Evolutionary conservation across 805 yeast genomes (phyloP).

Genomic region (Groenewaldozyma tartarivorans): DNA sequence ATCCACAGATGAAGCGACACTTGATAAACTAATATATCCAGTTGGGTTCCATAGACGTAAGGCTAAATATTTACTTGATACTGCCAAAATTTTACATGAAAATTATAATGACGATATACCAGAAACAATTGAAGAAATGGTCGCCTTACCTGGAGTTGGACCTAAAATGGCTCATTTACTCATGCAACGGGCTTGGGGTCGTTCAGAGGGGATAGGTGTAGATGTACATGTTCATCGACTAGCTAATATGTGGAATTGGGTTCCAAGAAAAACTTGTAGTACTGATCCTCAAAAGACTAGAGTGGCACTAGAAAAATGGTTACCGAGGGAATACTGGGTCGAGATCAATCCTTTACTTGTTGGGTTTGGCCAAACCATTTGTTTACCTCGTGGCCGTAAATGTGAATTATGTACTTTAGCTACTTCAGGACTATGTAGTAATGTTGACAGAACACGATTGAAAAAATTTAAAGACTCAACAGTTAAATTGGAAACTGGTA

Average conservation of each 20-base stretch:
- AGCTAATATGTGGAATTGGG: constrained; percentile 78
- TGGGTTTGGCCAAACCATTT: constrained; percentile 88
- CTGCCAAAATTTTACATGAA: constrained; percentile 44
- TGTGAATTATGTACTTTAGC: constrained; percentile 65
- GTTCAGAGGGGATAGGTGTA: constrained; percentile 78
- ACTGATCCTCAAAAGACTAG: constrained; percentile 73
- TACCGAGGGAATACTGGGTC: constrained; percentile 66
- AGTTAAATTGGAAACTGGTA: too few relatives aligned
- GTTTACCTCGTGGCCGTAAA: constrained; percentile 55
- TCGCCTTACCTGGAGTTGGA: constrained; percentile 81
- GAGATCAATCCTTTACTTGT: constrained; percentile 81
- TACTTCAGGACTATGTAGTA: constrained; percentile 40
- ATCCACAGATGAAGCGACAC: constrained; percentile 34
- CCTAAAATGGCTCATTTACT: constrained; percentile 88
- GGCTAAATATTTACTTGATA: constrained; percentile 55
- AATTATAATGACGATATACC: constrained; percentile 65
- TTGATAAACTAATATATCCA: constrained; percentile 59
- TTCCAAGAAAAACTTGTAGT: constrained; percentile 29
- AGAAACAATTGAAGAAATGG: constrained; percentile 50
- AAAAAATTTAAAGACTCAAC: constrained; percentile 3
- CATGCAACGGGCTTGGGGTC: constrained; percentile 72
- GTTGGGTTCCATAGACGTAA: constrained; percentile 86
- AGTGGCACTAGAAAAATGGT: constrained; percentile 57
- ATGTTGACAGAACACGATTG: constrained; percentile 9
- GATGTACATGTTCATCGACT: constrained; percentile 84